These are phyloP conservation scores for Porodaedalea pini DNA, from an alignment of 1,284 basidiomycete genomes.

Conservation along the genomic window DNA sequence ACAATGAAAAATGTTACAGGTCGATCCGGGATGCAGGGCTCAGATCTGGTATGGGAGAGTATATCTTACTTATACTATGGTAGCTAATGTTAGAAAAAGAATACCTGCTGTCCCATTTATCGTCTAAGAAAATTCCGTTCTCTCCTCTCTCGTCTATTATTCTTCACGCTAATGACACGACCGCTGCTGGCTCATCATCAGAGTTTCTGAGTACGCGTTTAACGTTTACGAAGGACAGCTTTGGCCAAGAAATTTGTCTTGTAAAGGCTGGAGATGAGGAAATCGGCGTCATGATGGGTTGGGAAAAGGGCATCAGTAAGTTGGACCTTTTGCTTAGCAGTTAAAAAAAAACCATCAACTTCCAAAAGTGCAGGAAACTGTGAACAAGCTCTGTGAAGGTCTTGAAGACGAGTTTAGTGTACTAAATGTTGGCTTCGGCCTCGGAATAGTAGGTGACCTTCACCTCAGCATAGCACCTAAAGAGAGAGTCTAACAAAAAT, in stretches of 20 bases:
- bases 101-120: conserved; percentile 59
- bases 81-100: conserved; percentile 40
- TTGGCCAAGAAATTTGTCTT: conserved; percentile 80
- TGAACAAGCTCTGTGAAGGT: conserved; percentile 51
- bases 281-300: conserved; percentile 95
- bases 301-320: conserved; percentile 81
- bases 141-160: conserved; percentile 46
- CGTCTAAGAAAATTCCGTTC: conserved; percentile 38
- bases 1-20: conserved; percentile 70
- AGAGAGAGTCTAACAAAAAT: conserved; percentile 19
- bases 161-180: conserved; percentile 54
- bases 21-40: conserved; percentile 84
- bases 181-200: conserved; percentile 71
- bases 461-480: conserved; percentile 14
- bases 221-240: conserved; percentile 65
- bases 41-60: conserved; percentile 58
- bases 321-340: conserved; percentile 22
- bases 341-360: conserved; percentile 21
- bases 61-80: neutral
- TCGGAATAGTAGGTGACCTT: conserved; percentile 76
- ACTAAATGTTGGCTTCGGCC: conserved; percentile 91
- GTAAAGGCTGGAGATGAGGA: conserved; percentile 68
- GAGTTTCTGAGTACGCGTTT: conserved; percentile 74
- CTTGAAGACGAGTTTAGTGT: conserved; percentile 55
- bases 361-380: conserved; percentile 61